phyloP scores from a whole-genome alignment of 169 alveolate genomes.

The Plasmodium coatneyi region DNA sequence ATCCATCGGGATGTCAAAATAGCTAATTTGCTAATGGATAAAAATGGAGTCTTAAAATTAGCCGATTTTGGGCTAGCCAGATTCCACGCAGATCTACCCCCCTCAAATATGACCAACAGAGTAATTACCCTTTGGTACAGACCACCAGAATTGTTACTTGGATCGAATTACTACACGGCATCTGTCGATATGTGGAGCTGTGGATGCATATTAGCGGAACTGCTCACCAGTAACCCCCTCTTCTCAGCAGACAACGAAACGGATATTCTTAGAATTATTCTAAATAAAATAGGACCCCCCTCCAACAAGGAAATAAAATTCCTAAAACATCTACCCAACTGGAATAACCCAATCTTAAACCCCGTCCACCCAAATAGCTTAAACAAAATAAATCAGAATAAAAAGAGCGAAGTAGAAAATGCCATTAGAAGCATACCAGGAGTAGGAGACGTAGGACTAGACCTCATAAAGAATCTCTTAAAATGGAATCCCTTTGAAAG shows the following conservation, averaged over 20 bases:
- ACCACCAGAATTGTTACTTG: conserved; percentile 97
- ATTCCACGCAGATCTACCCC: conserved; percentile 77
- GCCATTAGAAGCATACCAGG: conserved; percentile 77
- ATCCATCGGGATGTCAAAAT: conserved; percentile 93
- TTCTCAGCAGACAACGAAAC: conserved; percentile 92
- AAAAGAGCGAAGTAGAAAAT: conserved; percentile 78
- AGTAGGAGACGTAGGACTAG: conserved; percentile 85
- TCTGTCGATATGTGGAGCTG: conserved; percentile 97
- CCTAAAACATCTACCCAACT: conserved; percentile 79
- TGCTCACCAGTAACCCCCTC: conserved; percentile 90
- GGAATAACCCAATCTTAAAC: conserved; percentile 77
- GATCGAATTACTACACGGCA: conserved; percentile 89
- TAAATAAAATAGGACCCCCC: conserved; percentile 82
- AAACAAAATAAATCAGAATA: conserved; percentile 57
- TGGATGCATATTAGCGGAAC: conserved; percentile 96
- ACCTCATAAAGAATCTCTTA: conserved; percentile 75
- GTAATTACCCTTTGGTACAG: conserved; percentile 98
- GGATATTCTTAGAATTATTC: conserved; percentile 86
- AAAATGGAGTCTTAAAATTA: conserved; percentile 93
- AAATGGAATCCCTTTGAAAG: conserved; percentile 81
- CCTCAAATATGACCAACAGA: conserved; percentile 91
- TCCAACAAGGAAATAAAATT: conserved; percentile 76
- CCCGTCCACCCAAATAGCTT: conserved; percentile 83
- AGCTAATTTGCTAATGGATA: conserved; percentile 92
- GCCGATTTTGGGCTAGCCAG: conserved; percentile 98